Evolutionary conservation across 2,329 filamentous ascomycete species (phyloP).

Genomic region (Metarhizium brunneum): DNA sequence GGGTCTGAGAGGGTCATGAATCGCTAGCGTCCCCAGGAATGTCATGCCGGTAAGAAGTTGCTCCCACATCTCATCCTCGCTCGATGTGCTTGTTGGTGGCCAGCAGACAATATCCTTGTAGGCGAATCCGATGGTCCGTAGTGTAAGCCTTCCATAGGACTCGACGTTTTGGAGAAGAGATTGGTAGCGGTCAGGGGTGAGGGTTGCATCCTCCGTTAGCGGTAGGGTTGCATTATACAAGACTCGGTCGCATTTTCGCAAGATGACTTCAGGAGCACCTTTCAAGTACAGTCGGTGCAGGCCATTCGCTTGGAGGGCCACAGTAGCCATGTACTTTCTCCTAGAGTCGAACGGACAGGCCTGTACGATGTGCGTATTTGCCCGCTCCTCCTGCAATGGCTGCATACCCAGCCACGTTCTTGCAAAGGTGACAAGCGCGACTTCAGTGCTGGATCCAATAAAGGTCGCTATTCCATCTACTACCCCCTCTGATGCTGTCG

Average conservation of each 20-base stretch:
- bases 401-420: constrained; percentile 38
- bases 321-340: constrained; percentile 45
- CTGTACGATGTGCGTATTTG: constrained; percentile 25
- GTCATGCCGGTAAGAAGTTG: constrained; percentile 47
- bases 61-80: constrained; percentile 28
- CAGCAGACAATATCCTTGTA: constrained; percentile 63
- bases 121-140: constrained; percentile 67
- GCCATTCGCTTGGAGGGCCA: constrained; percentile 32
- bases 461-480: constrained; percentile 31
- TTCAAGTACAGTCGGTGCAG: constrained; percentile 41
- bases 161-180: constrained; percentile 36
- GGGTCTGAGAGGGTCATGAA: constrained; percentile 53
- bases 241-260: constrained; percentile 30
- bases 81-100: constrained; percentile 57
- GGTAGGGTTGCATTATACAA: constrained; percentile 26
- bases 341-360: constrained; percentile 43
- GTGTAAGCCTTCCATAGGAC: constrained; percentile 50
- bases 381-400: constrained; percentile 26
- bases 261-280: constrained; percentile 46
- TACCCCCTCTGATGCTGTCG: constrained; percentile 42
- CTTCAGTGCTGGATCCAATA: constrained; percentile 46
- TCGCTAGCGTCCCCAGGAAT: constrained; percentile 59
- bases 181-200: neutral
- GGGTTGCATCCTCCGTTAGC: too few species aligned
- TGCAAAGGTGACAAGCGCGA: constrained; percentile 38